Evolutionary conservation across 1,284 basidiomycete species (phyloP).

Genomic region (Veloporphyrellus conicus): DNA sequence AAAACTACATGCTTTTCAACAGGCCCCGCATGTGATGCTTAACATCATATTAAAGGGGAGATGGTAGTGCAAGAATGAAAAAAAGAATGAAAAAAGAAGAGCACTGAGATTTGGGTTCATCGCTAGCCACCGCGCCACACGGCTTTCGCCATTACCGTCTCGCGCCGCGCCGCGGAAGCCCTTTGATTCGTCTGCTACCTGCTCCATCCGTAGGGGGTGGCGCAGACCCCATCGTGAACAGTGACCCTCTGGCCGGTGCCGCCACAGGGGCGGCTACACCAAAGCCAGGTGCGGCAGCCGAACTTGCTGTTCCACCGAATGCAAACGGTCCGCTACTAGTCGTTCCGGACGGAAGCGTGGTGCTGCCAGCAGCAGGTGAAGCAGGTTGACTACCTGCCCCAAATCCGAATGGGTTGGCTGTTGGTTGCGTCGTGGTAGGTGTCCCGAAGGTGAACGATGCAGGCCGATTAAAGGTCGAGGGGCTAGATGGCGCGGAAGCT

Average conservation of each 20-base stretch:
- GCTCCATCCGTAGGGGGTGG: constrained; percentile 36
- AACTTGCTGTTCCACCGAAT: constrained; percentile 27
- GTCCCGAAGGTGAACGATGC: constrained; percentile 38
- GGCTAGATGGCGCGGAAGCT: constrained; percentile 51
- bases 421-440: constrained; percentile 29
- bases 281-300: constrained; percentile 40
- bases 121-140: constrained; percentile 13
- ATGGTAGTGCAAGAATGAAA: constrained; percentile 17
- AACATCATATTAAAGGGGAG: constrained; percentile 13
- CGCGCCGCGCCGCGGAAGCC: constrained; percentile 43
- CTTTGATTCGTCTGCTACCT: constrained; percentile 47
- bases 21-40: constrained; percentile 19
- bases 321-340: constrained; percentile 41
- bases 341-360: constrained; percentile 37
- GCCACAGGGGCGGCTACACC: constrained; percentile 34
- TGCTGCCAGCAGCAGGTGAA: constrained; percentile 47
- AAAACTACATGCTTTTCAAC: constrained; percentile 9
- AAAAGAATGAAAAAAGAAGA: constrained; percentile 10
- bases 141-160: constrained; percentile 22
- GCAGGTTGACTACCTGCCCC: constrained; percentile 45
- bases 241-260: constrained; percentile 34
- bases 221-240: constrained; percentile 58
- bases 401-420: constrained; percentile 29
- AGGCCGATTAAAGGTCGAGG: constrained; percentile 42
- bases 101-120: constrained; percentile 8